Evolutionary conservation across 1,284 basidiomycete species (phyloP), one percentile per base, ranked within the genome.

Genomic region (Cerioporus squamosus): DNA sequence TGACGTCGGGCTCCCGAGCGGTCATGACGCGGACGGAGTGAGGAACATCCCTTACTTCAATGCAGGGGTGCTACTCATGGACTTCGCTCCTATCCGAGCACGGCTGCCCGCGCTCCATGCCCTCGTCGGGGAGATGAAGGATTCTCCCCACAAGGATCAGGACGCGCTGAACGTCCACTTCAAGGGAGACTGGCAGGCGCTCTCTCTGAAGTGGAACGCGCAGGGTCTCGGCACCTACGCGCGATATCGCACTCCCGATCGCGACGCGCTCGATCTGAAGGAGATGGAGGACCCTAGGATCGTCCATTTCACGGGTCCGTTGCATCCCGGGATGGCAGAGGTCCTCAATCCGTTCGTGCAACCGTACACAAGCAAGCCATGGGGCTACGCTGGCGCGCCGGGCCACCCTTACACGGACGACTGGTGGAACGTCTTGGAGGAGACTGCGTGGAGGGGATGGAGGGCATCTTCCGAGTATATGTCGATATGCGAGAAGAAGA

Each of bases 141-240:
- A 74, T 9, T 62, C 75, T 5, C 68, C 46, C 26, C 80, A 74
- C 61, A 68, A 66, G 2, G 83, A 85, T 59, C 84, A 85, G 57
- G 84, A 86, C 61, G 76, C 68, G 2, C 70, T 86, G 53, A 85
- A 85, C 62, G 63, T 58, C n/a, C 74, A 79, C 62, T 84, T 85
- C 61, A 63, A 57, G 15, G 68, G 60, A 5, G 65, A 75, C 24
- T 84, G 82, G 81, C 61, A 63, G 6, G 53, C 73, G 38, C 55
- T 86, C 20, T 67, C 68, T 44, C 67, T 83, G 42, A 61, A 60
- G 44, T 86, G 82, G 82, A 85, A 86, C 55, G 83, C 82, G 2
- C 81, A 83, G 53, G 84, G 84, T 2, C 69, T 85, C 23, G 83
- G 82, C 10, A 83, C 83, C 3, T 86, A 85, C 63, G 82, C 79